Conservation (phyloP, 1,284 basidiomycete species). For the Gymnopus androsaceus region DNA sequence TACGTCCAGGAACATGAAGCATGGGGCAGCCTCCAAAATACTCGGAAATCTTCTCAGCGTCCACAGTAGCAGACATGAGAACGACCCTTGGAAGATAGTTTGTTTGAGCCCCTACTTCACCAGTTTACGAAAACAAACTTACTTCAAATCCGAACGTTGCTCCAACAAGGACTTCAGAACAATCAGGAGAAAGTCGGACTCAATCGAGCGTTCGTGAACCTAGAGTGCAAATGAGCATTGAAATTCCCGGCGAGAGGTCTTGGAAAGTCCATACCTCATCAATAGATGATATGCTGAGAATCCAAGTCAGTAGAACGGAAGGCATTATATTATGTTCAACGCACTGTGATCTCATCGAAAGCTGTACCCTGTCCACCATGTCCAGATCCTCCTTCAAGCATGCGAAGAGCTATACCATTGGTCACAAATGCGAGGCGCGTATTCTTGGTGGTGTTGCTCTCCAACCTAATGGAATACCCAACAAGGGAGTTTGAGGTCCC, state of each 20-base stretch:
- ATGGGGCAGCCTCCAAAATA: constrained; percentile 93
- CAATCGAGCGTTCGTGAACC: constrained; percentile 95
- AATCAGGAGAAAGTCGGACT: constrained; percentile 96
- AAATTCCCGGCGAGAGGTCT: neutral
- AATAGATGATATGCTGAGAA: constrained; percentile 78
- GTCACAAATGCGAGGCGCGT: constrained; percentile 88
- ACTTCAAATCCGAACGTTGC: constrained; percentile 85
- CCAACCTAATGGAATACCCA: constrained; percentile 94
- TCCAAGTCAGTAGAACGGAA: constrained; percentile 5
- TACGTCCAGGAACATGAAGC: constrained; percentile 92
- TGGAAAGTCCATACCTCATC: constrained; percentile 68
- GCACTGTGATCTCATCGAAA: constrained; percentile 91
- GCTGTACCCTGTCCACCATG: constrained; percentile 69
- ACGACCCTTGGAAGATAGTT: constrained; percentile 64
- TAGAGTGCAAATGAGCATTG: constrained; percentile 33
- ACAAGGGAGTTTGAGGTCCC: constrained; percentile 84
- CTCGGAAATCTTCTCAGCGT: constrained; percentile 90
- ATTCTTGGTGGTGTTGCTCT: constrained; percentile 82
- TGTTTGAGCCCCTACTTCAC: neutral
- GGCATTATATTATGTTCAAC: constrained; percentile 23
- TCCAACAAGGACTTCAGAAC: constrained; percentile 89
- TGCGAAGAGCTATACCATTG: constrained; percentile 94
- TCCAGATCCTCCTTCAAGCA: constrained; percentile 85
- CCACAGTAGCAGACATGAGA: constrained; percentile 97
- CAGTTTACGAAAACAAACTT: constrained; percentile 18